Conservation (phyloP, 768 basidiomycete species). For the Lactarius akahatsu region DNA sequence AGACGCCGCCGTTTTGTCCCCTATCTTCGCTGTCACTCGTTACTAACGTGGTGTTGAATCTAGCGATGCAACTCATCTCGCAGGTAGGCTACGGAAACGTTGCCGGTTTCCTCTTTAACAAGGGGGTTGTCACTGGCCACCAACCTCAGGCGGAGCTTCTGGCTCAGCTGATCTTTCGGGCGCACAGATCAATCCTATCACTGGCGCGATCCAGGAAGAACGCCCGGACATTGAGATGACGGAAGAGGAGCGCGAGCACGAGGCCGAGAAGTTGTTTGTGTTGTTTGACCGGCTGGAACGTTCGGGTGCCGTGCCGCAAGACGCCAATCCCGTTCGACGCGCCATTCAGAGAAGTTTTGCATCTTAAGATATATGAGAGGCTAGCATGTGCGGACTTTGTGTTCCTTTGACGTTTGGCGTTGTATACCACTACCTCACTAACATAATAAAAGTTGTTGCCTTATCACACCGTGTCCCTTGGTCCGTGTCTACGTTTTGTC, state of each 20-base stretch:
- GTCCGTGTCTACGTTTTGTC: background rate
- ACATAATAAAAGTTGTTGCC: constrained; percentile 15
- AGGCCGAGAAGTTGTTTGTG: constrained; percentile 89
- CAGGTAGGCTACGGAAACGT: constrained; percentile 94
- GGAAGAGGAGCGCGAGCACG: constrained; percentile 91
- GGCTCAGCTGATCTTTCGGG: constrained; percentile 36
- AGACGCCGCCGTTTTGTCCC: background rate
- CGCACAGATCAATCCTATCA: constrained; percentile 76
- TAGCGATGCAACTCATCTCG: constrained; percentile 70
- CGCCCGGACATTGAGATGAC: constrained; percentile 65
- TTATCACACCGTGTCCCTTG: background rate
- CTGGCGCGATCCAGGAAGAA: constrained; percentile 58
- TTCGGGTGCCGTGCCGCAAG: constrained; percentile 63
- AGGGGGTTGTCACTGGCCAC: constrained; percentile 71
- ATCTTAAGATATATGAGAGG: constrained; percentile 18
- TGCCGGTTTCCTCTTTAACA: constrained; percentile 91
- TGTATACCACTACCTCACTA: constrained; percentile 17
- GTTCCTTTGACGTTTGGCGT: constrained; percentile 5
- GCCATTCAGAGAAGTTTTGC: constrained; percentile 54
- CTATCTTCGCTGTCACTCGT: constrained; percentile 11
- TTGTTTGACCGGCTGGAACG: constrained; percentile 88
- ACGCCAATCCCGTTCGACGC: constrained; percentile 70
- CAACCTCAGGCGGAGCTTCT: constrained; percentile 37
- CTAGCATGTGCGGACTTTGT: background rate
- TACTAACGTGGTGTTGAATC: background rate